Evolutionary conservation across 148 eudicot species (phyloP), one percentile per base, ranked within the genome.

Genomic region (Suaeda aralocaspica): DNA sequence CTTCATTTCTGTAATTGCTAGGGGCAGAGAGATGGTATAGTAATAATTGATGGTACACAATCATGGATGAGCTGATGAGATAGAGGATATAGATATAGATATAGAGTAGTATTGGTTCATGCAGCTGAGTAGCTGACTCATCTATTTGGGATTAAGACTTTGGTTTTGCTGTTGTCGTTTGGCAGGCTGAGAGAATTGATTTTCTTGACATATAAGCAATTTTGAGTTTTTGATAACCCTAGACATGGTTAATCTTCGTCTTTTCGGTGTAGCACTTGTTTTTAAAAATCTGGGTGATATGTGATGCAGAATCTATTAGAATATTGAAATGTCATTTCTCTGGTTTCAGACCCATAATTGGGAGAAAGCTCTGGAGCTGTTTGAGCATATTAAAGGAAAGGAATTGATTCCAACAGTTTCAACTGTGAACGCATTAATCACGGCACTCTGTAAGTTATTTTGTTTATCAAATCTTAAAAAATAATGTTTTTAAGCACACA

Each of bases 391-490:
- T 65, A 89, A 85, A 80, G 62, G 80, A 45, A 73, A 82, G 82
- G 84, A 80, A 42, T 63, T 94, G 84, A 85, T 77, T 71, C 97
- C 92, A 63, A 80, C 97, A 53, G 92, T 94, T 70, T 72, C 92
- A 58, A 86, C 90, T 57, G 79, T 91, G 89, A 94, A 94, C 86
- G 99, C 99, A 46, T 81, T 91, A 70, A 79, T 94, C 58, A 94
- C 99, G 71, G 87, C 89, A 52, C 78, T 94, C 72, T 91, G 99
- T 94, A 86, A 85, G 99, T 82, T 59, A 39, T 34, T 68, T 9
- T 59, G n/a, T 22, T 13, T 59, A 26, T 36, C 36, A 56, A 25
- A 8, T 4, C 8, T 36, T 49, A 5, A 16, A 12, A 1, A 14
- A 11, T 46, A 70, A 7, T 59, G 15, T 75, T 66, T 33, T 30